phyloP scores from a whole-genome alignment of 2,329 filamentous ascomycete genomes.

The Fusarium poae region DNA sequence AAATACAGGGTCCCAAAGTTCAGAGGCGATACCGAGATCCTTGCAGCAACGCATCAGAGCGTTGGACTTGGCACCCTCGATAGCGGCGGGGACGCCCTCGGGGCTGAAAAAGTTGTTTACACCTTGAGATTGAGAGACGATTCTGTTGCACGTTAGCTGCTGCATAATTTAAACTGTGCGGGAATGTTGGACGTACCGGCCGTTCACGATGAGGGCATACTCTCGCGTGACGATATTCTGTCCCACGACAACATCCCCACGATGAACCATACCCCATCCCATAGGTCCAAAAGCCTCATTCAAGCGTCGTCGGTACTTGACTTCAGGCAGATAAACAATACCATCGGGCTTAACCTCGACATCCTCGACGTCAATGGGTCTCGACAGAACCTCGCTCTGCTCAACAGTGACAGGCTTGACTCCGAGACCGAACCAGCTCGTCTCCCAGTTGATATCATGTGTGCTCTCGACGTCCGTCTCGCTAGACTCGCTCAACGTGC shows the following conservation, averaged over 20 bases:
- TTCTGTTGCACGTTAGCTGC: slow-evolving; percentile 62
- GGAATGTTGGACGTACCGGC: slow-evolving; percentile 72
- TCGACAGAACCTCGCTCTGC: slow-evolving; percentile 75
- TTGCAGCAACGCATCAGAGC: slow-evolving; percentile 99
- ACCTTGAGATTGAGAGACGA: slow-evolving; percentile 91
- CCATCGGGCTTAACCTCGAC: slow-evolving; percentile 98
- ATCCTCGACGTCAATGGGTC: slow-evolving; percentile 76
- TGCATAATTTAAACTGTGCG: neutral
- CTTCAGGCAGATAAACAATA: slow-evolving; percentile 95
- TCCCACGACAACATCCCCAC: slow-evolving; percentile 88
- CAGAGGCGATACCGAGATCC: slow-evolving; percentile 92
- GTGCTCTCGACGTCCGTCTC: slow-evolving; percentile 28
- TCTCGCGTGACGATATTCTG: slow-evolving; percentile 85
- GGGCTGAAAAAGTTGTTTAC: slow-evolving; percentile 94
- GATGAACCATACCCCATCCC: slow-evolving; percentile 92
- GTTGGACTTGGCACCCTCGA: slow-evolving; percentile 97
- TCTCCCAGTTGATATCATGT: slow-evolving; percentile 77
- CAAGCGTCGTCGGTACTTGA: slow-evolving; percentile 93
- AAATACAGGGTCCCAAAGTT: slow-evolving; percentile 96
- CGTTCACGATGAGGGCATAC: slow-evolving; percentile 90
- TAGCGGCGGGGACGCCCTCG: slow-evolving; percentile 91
- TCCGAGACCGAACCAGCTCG: slow-evolving; percentile 84
- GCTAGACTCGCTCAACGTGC: slow-evolving; percentile 25
- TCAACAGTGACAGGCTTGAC: slow-evolving; percentile 77
- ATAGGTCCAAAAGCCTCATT: slow-evolving; percentile 94